phyloP scores from a whole-genome alignment of 306 rosid species.

The Cicer arietinum region DNA sequence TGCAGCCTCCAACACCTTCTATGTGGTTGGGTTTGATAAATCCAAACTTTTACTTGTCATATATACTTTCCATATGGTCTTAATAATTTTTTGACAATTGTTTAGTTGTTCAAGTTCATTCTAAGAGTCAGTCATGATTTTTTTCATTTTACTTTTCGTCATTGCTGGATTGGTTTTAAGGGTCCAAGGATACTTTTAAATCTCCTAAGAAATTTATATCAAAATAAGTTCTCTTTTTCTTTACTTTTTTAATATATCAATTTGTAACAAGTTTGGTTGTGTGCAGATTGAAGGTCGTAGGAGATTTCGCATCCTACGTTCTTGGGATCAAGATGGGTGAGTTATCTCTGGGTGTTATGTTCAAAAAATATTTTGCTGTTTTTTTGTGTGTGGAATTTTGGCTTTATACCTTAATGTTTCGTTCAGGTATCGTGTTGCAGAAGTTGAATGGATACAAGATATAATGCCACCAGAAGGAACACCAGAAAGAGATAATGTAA shows the following conservation, averaged over 20 bases:
- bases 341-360: conserved; percentile 44
- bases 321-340: conserved; percentile 97
- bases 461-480: conserved; percentile 70
- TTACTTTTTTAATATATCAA: conserved; percentile 5
- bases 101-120: conserved; percentile 28
- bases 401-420: conserved; percentile 41
- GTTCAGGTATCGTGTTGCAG: conserved; percentile 91
- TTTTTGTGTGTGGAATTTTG: conserved; percentile 26
- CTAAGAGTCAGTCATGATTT: background rate
- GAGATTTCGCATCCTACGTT: conserved; percentile 71
- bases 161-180: conserved; percentile 15
- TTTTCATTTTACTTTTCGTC: conserved; percentile 8
- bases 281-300: conserved; percentile 91
- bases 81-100: conserved; percentile 16
- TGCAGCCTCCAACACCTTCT: too few species aligned
- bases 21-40: conserved; percentile 1
- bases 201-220: conserved; percentile 26
- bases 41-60: conserved; percentile 6
- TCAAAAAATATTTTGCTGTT: conserved; percentile 31
- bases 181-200: conserved; percentile 21
- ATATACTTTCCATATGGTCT: conserved; percentile 5
- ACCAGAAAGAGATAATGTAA: conserved; percentile 72
- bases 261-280: conserved; percentile 27
- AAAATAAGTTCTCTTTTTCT: conserved; percentile 1
- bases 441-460: conserved; percentile 90